Percentiles rank a stretch among this genome's conserved stretches.
phyloP scores from a whole-genome alignment of 352 stramenopile species.

The Discostella stelligera region DNA sequence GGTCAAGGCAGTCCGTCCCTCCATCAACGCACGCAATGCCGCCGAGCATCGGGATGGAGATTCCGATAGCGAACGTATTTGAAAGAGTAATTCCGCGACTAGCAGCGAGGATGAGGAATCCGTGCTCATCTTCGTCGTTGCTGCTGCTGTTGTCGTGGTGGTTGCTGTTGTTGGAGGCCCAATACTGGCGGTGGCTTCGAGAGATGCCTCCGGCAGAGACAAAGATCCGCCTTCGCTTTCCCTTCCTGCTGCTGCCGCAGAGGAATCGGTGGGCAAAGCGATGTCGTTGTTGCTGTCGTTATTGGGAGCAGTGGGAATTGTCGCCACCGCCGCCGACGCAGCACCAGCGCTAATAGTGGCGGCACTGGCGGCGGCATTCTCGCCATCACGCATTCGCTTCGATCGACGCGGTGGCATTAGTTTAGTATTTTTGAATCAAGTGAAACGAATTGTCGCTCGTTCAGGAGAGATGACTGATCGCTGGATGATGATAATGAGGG shows the following conservation, averaged over 20 bases:
- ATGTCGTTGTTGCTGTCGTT: neutral
- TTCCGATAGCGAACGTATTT: slow-evolving; percentile 20
- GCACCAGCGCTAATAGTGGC: neutral
- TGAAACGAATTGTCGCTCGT: too few species aligned
- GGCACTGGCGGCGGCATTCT: neutral
- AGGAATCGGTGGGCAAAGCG: neutral
- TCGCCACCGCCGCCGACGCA: too few species aligned
- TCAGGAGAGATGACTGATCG: too few species aligned
- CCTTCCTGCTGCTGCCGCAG: neutral
- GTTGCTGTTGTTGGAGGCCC: neutral
- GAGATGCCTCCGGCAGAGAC: neutral
- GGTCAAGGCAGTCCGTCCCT: slow-evolving; percentile 16
- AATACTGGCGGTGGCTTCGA: neutral
- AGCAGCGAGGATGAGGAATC: neutral
- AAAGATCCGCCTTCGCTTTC: too few species aligned
- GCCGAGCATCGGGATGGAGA: slow-evolving; percentile 26
- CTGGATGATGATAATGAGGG: too few species aligned
- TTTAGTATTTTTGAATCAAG: too few species aligned
- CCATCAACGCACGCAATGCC: slow-evolving; percentile 37
- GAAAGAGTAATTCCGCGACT: slow-evolving; percentile 23
- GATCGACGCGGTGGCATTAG: slow-evolving; percentile 24
- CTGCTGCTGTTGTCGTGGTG: neutral
- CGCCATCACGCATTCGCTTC: slow-evolving; percentile 14
- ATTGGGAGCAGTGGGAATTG: neutral
- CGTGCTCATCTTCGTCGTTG: neutral